Base-by-base conservation (phyloP, 2,329 filamentous ascomycete genomes). In the Aspergillus versicolor region DNA sequence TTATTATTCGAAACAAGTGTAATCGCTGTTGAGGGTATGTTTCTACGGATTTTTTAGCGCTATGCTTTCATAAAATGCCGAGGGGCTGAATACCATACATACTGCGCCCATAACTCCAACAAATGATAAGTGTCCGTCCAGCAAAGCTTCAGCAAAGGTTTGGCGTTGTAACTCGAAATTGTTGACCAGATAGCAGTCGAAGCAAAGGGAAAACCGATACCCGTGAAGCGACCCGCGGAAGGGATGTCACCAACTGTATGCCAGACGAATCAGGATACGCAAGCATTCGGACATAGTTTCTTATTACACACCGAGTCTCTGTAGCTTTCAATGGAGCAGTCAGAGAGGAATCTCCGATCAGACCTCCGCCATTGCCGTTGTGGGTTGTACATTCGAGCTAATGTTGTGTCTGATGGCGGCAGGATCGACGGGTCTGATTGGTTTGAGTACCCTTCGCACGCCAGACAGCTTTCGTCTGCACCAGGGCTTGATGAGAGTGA, bases 401-500 rank as follows among this genome's bases (percentile, higher is more conserved):
- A 8, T 30, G 32, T 37, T 45, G 49, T 15, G 40, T 27, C 19
- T 6, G 32, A 27, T 42, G 9, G 17, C 17, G 5, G 15, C 17
- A 8, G 50, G 30, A 17, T 38, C 40, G 32, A 27, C 21, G 11
- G 50, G 30, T 12, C 24, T 30, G 34, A 41, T 47, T 19, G 51
- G 51, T n/a, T 46, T 47, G n/a, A 47, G 21, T 5, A 22, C 21
- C 4, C 15, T 47, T 22, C 42, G 42, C 24, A 53, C 34, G 32
- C 19, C 15, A 30, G 42, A 63, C 46, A 59, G 63, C 9, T 61
- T 58, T 12, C 46, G 57, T 40, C 61, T 68, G 41, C 64, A 67
- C 54, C 70, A 62, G 41, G 55, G 49, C n/a, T 59, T 40, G 65
- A 63, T 66, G 32, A 41, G 43, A 37, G 50, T 42, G 30, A 37